Conservation (phyloP, 257 asterid genomes). For the Solanum dulcamara region DNA sequence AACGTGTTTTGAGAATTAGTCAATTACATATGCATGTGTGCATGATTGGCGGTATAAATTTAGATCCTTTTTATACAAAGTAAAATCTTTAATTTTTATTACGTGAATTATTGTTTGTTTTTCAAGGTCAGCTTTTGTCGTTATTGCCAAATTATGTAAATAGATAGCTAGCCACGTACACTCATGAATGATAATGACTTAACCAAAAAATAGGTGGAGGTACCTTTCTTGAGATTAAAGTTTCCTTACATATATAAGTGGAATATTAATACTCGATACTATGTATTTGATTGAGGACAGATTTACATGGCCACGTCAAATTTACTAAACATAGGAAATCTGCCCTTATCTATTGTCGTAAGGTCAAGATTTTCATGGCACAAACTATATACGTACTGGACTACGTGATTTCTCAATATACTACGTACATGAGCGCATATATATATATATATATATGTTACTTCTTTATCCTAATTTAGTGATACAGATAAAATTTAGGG, state of each 20-base stretch:
- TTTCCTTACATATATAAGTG: neutral
- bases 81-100: neutral
- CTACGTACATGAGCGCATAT: no score
- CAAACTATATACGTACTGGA: neutral
- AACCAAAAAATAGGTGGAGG: conserved; percentile 4
- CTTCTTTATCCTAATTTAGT: no score
- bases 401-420: neutral
- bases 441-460: no score
- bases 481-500: no score
- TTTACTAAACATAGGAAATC: neutral
- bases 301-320: neutral
- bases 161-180: neutral
- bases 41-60: conserved; percentile 1
- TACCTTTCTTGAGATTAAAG: conserved; percentile 26
- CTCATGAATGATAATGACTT: neutral
- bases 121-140: neutral
- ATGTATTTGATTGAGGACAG: neutral
- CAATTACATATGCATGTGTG: neutral
- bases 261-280: neutral
- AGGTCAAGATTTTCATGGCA: neutral
- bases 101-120: neutral
- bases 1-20: neutral
- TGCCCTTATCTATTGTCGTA: neutral
- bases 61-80: neutral
- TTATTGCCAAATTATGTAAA: neutral